Evolutionary conservation across 1,139 yeast genomes (phyloP).

Genomic region (Magnusiomyces paraingens): DNA sequence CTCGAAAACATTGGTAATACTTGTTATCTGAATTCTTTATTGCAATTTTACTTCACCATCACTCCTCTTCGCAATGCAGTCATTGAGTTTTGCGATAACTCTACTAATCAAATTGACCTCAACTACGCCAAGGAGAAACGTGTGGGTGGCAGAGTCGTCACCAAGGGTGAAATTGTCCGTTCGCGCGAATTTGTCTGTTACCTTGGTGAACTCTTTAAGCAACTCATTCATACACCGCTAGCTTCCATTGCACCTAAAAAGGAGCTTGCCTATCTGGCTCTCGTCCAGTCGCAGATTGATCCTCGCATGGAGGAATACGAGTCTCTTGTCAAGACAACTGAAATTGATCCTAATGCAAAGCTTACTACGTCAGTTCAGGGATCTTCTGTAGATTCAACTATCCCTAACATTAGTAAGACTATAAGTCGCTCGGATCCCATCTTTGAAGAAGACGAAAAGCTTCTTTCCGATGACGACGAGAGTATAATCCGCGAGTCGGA

Average conservation of each 20-base stretch:
- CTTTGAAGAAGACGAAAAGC: no score
- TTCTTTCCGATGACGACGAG: no score
- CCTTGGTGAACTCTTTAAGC: constrained; percentile 58
- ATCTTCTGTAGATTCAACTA: no score
- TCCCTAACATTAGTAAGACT: no score
- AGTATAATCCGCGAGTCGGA: neutral
- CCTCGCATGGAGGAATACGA: constrained; percentile 17
- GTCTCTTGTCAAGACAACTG: constrained; percentile 18
- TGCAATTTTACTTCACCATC: constrained; percentile 84
- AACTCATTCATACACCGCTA: constrained; percentile 56
- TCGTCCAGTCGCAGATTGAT: constrained; percentile 54
- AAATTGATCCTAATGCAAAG: constrained; percentile 37
- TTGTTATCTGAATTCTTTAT: constrained; percentile 81
- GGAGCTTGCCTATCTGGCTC: constrained; percentile 82
- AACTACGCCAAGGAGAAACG: constrained; percentile 35
- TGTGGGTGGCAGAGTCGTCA: constrained; percentile 82
- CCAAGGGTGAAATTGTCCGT: constrained; percentile 63
- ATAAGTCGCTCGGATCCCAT: no score
- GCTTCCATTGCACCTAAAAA: constrained; percentile 75
- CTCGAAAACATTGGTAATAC: constrained; percentile 92
- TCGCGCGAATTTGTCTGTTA: constrained; percentile 76
- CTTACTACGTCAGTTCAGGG: no score
- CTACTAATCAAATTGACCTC: constrained; percentile 26
- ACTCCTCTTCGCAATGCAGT: constrained; percentile 71
- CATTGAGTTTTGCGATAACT: constrained; percentile 42